Evolutionary conservation across 2,329 filamentous ascomycete genomes (phyloP).

Genomic region (Corynespora cassiicola): DNA sequence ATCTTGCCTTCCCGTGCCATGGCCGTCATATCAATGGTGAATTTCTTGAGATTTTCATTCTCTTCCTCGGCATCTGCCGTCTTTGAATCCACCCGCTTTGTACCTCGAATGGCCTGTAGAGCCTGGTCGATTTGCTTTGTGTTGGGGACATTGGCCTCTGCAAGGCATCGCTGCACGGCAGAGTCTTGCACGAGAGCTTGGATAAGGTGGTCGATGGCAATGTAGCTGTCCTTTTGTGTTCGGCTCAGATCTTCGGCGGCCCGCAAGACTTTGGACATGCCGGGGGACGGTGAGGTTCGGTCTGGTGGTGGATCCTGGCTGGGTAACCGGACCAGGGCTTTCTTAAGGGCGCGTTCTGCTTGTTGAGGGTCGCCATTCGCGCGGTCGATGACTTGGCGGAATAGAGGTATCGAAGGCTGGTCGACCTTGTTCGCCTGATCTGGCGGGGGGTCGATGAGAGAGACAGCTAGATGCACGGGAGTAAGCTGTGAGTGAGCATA

Average conservation of each 20-base stretch:
- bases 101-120: conserved; percentile 90
- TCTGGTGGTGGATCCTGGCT: conserved; percentile 96
- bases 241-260: conserved; percentile 89
- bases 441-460: conserved; percentile 76
- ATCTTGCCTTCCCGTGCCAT: conserved; percentile 98
- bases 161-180: conserved; percentile 74
- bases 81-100: conserved; percentile 92
- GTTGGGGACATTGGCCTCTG: conserved; percentile 90
- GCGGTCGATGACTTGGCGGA: conserved; percentile 92
- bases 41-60: conserved; percentile 95
- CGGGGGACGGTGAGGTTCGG: conserved; percentile 79
- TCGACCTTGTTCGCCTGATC: conserved; percentile 74
- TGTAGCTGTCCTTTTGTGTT: conserved; percentile 95
- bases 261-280: conserved; percentile 81
- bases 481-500: conserved; percentile 91
- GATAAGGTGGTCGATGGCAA: conserved; percentile 95
- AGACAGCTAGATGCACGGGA: conserved; percentile 86
- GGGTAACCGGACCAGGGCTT: conserved; percentile 85
- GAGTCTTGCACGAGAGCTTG: conserved; percentile 81
- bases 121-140: conserved; percentile 88
- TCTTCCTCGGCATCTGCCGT: conserved; percentile 92
- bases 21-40: conserved; percentile 97
- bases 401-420: conserved; percentile 72
- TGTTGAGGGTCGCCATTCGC: conserved; percentile 91
- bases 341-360: conserved; percentile 90